phyloP scores from a whole-genome alignment of 352 stramenopile genomes.

The Sclerospora graminicola region DNA sequence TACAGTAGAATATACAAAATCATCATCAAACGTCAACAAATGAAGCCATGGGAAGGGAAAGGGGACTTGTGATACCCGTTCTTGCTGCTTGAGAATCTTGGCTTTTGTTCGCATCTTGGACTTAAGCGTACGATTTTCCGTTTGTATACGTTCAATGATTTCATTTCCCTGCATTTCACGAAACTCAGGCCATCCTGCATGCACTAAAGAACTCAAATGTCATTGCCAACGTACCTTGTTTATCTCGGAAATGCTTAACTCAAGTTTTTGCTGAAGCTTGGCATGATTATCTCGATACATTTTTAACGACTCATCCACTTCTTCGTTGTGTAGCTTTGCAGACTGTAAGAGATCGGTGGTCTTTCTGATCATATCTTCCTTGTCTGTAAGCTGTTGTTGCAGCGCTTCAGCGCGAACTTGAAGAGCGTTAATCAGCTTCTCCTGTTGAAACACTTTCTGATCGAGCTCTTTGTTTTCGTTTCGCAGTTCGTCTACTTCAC shows the following conservation, averaged over 20 bases:
- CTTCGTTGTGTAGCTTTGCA: slow-evolving; percentile 61
- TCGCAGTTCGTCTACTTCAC: slow-evolving; percentile 47
- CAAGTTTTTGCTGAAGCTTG: slow-evolving; percentile 78
- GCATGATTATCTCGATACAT: slow-evolving; percentile 83
- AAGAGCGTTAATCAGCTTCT: slow-evolving; percentile 74
- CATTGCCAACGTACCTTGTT: too few species aligned
- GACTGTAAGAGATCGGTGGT: slow-evolving; percentile 59
- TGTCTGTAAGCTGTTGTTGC: slow-evolving; percentile 68
- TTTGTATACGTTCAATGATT: slow-evolving; percentile 85
- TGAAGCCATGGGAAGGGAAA: too few species aligned
- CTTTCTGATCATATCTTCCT: slow-evolving; percentile 65
- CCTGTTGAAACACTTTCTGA: slow-evolving; percentile 65
- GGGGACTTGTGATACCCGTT: slow-evolving; percentile 57
- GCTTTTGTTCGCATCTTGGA: slow-evolving; percentile 81
- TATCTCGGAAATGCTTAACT: slow-evolving; percentile 85
- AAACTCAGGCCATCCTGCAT: too few species aligned
- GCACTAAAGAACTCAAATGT: too few species aligned
- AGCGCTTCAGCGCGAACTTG: slow-evolving; percentile 59
- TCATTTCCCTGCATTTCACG: slow-evolving; percentile 57
- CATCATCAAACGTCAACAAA: slow-evolving; percentile 1
- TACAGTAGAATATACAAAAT: slow-evolving; percentile 8
- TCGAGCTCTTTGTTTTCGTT: slow-evolving; percentile 76
- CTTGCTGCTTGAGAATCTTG: slow-evolving; percentile 86
- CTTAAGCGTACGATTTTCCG: slow-evolving; percentile 64
- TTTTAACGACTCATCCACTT: slow-evolving; percentile 79